These are phyloP conservation scores for Atalantia buxifolia DNA, from an alignment of 345 rosid species.

Conservation along the genomic window DNA sequence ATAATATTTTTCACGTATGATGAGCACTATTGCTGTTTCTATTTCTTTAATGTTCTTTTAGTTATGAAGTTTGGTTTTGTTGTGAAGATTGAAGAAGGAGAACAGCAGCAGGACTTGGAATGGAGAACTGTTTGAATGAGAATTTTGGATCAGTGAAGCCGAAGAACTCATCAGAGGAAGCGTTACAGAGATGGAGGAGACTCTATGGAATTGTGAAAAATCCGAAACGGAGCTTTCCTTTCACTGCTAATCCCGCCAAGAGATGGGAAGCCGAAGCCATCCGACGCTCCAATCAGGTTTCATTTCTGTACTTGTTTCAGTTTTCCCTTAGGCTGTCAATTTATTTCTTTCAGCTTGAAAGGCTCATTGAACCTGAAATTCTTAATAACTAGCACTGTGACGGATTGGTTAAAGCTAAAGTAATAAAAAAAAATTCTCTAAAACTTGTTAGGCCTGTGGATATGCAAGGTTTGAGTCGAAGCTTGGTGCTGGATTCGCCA, in stretches of 20 bases:
- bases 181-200: conserved; percentile 88
- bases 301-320: not conserved
- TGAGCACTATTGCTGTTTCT: not conserved
- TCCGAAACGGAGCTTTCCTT: conserved; percentile 50
- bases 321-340: not conserved
- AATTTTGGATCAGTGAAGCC: conserved; percentile 78
- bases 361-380: not conserved
- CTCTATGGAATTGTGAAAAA: conserved; percentile 88
- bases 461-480: too few species aligned
- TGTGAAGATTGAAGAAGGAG: conserved; percentile 2
- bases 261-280: conserved; percentile 76
- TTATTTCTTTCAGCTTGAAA: not conserved
- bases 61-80: not conserved
- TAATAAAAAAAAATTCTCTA: not conserved
- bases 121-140: conserved; percentile 73
- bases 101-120: conserved; percentile 2
- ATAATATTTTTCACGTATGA: not conserved
- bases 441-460: too few species aligned
- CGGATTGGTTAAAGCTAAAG: not conserved
- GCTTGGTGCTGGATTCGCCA: too few species aligned
- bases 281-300: conserved; percentile 76
- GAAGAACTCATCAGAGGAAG: conserved; percentile 90
- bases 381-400: too few species aligned
- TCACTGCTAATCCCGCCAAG: conserved; percentile 82
- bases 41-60: not conserved